Conservation (phyloP, 1,284 basidiomycete genomes). For the Mycena sp. region DNA sequence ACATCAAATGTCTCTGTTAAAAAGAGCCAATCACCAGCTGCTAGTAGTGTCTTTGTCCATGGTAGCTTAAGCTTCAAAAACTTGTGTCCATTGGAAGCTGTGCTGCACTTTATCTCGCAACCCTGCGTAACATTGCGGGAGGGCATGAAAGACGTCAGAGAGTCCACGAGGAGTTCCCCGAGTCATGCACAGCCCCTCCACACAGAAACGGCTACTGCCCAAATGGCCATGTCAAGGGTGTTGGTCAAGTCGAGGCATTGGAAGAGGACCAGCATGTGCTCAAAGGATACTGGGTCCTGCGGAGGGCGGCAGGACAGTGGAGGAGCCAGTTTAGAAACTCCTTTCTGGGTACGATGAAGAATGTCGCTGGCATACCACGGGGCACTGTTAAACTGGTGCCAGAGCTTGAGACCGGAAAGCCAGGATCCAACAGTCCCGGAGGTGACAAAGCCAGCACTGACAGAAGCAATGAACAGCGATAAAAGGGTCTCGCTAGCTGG, state of each 20-base stretch:
- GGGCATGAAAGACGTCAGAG: too few species aligned
- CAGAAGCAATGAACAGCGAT: conserved; percentile 22
- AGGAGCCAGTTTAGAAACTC: conserved; percentile 33
- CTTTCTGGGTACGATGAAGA: conserved; percentile 30
- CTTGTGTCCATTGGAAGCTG: too few species aligned
- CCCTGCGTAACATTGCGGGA: too few species aligned
- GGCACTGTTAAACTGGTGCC: conserved; percentile 44
- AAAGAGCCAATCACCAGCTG: too few species aligned
- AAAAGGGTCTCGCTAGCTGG: conserved; percentile 32
- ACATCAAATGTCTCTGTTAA: too few species aligned
- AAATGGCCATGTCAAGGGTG: too few species aligned
- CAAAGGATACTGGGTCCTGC: conserved; percentile 41
- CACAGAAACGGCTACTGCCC: too few species aligned
- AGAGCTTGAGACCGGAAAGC: conserved; percentile 37
- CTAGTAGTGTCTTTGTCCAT: too few species aligned
- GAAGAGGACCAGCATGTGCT: conserved; percentile 39
- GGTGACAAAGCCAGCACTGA: neutral
- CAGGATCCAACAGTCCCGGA: conserved; percentile 17
- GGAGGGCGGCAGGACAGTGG: conserved; percentile 16
- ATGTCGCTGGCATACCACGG: conserved; percentile 39
- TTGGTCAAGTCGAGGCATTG: conserved; percentile 30
- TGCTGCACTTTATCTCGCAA: too few species aligned
- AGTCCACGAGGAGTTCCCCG: too few species aligned
- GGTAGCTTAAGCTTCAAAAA: too few species aligned
- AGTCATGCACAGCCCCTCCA: too few species aligned